These are phyloP conservation scores for Panicum virgatum DNA, from an alignment of 202 grass and related monocot species.

Conservation along the genomic window DNA sequence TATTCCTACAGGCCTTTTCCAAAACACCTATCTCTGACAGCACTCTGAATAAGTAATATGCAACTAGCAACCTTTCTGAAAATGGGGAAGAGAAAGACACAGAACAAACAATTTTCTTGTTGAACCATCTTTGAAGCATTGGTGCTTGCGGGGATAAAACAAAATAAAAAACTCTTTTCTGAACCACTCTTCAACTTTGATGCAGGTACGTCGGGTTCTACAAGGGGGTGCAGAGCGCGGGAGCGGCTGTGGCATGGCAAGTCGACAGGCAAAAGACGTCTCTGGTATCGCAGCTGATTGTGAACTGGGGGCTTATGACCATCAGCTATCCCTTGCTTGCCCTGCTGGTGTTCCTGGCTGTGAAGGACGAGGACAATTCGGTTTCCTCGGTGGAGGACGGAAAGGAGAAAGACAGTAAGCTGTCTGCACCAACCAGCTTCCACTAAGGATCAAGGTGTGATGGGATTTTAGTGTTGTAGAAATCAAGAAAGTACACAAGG, in stretches of 20 bases:
- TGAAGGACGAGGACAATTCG: slow-evolving; percentile 56
- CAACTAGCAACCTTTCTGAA: not conserved
- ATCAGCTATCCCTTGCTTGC: slow-evolving; percentile 82
- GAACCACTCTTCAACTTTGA: not conserved
- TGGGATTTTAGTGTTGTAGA: not conserved
- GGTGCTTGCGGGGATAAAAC: not conserved
- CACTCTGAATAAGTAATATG: not conserved
- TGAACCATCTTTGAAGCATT: not conserved
- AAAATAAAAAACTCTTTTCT: not conserved
- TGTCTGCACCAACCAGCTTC: slow-evolving; percentile 35
- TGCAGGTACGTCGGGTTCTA: slow-evolving; percentile 90
- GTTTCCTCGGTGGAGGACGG: slow-evolving; percentile 37
- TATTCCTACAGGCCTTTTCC: not conserved
- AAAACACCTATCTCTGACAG: not conserved
- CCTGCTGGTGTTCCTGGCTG: slow-evolving; percentile 68
- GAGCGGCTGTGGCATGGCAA: slow-evolving; percentile 90
- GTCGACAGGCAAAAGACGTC: slow-evolving; percentile 44
- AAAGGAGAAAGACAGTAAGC: not conserved
- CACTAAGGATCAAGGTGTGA: not conserved
- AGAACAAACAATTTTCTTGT: not conserved
- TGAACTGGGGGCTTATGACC: slow-evolving; percentile 85
- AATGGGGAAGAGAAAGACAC: not conserved
- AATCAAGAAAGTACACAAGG: not conserved
- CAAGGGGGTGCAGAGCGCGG: slow-evolving; percentile 92
- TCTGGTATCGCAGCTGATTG: slow-evolving; percentile 54